These are phyloP conservation scores for Ophiostoma piceae DNA, from an alignment of 2,329 filamentous ascomycete genomes.

Conservation along the genomic window DNA sequence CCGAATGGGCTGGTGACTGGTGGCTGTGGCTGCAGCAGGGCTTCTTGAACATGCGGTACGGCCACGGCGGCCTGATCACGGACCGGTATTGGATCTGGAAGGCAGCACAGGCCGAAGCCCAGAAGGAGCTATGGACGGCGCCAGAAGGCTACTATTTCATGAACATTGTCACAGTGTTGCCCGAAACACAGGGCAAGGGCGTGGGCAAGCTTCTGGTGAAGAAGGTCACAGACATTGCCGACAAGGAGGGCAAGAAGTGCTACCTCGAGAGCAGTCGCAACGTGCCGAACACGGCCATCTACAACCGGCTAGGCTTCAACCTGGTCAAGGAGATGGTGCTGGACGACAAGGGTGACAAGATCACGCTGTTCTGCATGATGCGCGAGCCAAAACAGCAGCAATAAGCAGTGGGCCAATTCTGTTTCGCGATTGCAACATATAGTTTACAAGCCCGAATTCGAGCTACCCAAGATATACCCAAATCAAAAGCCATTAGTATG, in stretches of 20 bases:
- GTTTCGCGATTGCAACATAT: not conserved
- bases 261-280: slow-evolving; percentile 12
- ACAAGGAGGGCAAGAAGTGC: slow-evolving; percentile 10
- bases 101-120: slow-evolving; percentile 6
- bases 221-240: slow-evolving; percentile 12
- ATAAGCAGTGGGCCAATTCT: not conserved
- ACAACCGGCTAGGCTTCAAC: slow-evolving; percentile 11
- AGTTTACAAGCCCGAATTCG: not conserved
- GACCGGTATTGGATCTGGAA: slow-evolving; percentile 17
- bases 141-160: slow-evolving; percentile 15
- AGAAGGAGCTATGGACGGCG: slow-evolving; percentile 11
- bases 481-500: not conserved
- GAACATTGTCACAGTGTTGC: slow-evolving; percentile 17
- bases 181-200: slow-evolving; percentile 10
- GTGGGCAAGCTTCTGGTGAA: slow-evolving; percentile 14
- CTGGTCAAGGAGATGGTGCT: slow-evolving; percentile 15
- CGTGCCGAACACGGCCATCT: slow-evolving; percentile 10
- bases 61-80: slow-evolving; percentile 1
- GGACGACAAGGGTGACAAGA: slow-evolving; percentile 12
- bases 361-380: slow-evolving; percentile 13
- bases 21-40: slow-evolving; percentile 18
- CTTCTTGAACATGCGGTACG: slow-evolving; percentile 9
- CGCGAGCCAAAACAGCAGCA: slow-evolving; percentile 9
- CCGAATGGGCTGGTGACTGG: slow-evolving; percentile 15
- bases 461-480: not conserved